Evolutionary conservation across 108 stramenopile genomes (phyloP).

Genomic region (Stephanodiscus triporus): DNA sequence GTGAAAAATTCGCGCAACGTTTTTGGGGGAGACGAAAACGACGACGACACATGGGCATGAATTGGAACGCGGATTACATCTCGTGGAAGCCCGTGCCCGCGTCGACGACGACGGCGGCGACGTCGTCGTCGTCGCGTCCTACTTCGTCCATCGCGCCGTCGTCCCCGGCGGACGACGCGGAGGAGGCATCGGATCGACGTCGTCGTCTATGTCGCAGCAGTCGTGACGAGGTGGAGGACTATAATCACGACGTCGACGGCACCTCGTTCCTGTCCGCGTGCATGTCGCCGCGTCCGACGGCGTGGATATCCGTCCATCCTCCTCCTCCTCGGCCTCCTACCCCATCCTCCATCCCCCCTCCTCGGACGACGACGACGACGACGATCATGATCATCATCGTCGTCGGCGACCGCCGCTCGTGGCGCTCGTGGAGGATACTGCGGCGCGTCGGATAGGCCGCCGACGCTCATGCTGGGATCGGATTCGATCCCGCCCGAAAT

Average conservation of each 20-base stretch:
- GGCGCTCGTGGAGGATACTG: conserved; percentile 30
- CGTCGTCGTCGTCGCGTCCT: too few relatives aligned
- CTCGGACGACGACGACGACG: too few relatives aligned
- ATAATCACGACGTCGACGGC: neutral
- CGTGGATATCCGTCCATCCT: conserved; percentile 22
- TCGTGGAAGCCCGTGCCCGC: too few relatives aligned
- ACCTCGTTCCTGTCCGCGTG: neutral
- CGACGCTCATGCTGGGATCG: conserved; percentile 24
- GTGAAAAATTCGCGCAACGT: too few relatives aligned
- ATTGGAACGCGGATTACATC: too few relatives aligned
- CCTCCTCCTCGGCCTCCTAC: neutral
- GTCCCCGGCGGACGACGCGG: neutral
- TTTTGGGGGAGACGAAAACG: too few relatives aligned
- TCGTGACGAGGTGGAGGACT: too few relatives aligned
- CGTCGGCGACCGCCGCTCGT: neutral
- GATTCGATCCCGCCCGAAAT: conserved; percentile 17
- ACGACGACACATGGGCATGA: too few relatives aligned
- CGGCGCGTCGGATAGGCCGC: conserved; percentile 31
- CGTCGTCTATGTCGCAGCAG: too few relatives aligned
- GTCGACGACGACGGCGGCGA: too few relatives aligned
- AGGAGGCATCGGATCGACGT: neutral
- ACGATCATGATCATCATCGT: neutral
- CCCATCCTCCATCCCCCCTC: too few relatives aligned
- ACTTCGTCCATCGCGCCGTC: neutral
- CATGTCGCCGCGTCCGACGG: conserved; percentile 18